A percentile compares a stretch with the other conserved stretches of the same genome.
phyloP scores from a whole-genome alignment of 768 basidiomycete genomes.

The Leucosporidium yakuticum region DNA sequence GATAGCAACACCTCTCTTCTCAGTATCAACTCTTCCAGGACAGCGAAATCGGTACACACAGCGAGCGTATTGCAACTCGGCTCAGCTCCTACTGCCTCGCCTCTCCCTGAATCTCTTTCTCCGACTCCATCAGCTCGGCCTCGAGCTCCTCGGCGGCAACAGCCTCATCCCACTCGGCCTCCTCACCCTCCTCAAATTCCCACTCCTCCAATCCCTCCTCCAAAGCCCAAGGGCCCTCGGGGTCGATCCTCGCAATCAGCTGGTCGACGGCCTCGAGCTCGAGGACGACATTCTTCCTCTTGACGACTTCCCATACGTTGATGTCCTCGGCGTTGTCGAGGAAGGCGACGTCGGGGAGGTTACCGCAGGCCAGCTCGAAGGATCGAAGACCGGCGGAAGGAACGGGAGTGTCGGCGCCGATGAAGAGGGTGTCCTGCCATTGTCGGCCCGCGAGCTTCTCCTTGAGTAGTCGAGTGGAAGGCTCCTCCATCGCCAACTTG shows the following conservation, averaged over 20 bases:
- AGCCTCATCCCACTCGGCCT: conserved; percentile 5
- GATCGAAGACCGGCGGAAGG: not conserved
- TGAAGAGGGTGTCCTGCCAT: conserved; percentile 68
- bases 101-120: not conserved
- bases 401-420: conserved; percentile 58
- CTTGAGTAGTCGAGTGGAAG: conserved; percentile 63
- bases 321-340: conserved; percentile 57
- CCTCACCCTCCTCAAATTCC: conserved; percentile 14
- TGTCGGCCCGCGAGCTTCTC: conserved; percentile 60
- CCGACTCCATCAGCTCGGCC: conserved; percentile 15
- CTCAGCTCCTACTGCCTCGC: no score
- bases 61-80: no score
- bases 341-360: conserved; percentile 64
- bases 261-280: conserved; percentile 76
- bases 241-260: conserved; percentile 44
- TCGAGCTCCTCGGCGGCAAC: conserved; percentile 17
- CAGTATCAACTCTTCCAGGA: no score
- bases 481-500: conserved; percentile 62
- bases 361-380: conserved; percentile 59
- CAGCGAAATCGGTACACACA: no score
- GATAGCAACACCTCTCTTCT: no score
- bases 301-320: conserved; percentile 73
- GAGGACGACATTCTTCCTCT: conserved; percentile 72
- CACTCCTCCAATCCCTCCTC: conserved; percentile 45
- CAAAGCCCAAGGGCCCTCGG: conserved; percentile 52